phyloP scores from a whole-genome alignment of 2,329 filamentous ascomycete genomes.

The Fusarium brevicatenulatum region DNA sequence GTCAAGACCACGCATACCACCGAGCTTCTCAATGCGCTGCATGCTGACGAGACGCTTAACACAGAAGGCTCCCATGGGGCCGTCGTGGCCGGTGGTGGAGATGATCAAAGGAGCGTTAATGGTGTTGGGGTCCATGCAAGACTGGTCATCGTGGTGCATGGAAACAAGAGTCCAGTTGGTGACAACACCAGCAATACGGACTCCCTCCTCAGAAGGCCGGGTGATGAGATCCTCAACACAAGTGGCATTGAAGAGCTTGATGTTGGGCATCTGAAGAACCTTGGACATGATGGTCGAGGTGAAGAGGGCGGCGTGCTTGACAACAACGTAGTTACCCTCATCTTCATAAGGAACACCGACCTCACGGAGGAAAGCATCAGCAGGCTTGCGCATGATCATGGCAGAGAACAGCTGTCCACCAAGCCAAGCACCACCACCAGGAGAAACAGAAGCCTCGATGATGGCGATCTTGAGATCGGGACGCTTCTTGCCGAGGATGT shows the following conservation, averaged over 20 bases:
- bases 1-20: constrained; percentile 92
- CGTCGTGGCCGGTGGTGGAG: constrained; percentile 91
- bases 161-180: constrained; percentile 96
- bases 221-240: constrained; percentile 94
- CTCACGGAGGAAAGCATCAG: constrained; percentile 83
- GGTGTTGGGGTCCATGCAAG: constrained; percentile 97
- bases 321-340: constrained; percentile 87
- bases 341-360: constrained; percentile 88
- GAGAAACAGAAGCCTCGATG: constrained; percentile 87
- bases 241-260: constrained; percentile 97
- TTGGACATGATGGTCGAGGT: constrained; percentile 87
- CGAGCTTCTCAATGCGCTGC: constrained; percentile 82
- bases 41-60: constrained; percentile 93
- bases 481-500: constrained; percentile 82
- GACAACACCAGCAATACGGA: constrained; percentile 88
- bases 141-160: constrained; percentile 89
- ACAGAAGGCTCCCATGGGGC: constrained; percentile 88
- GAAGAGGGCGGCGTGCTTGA: constrained; percentile 94
- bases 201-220: constrained; percentile 64
- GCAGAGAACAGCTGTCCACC: constrained; percentile 94
- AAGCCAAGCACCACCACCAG: constrained; percentile 90
- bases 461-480: constrained; percentile 93
- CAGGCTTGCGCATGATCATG: constrained; percentile 95
- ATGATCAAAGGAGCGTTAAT: constrained; percentile 92
- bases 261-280: constrained; percentile 85